Evolutionary conservation across 345 rosid genomes (phyloP).

Genomic region (Boechera retrofracta): DNA sequence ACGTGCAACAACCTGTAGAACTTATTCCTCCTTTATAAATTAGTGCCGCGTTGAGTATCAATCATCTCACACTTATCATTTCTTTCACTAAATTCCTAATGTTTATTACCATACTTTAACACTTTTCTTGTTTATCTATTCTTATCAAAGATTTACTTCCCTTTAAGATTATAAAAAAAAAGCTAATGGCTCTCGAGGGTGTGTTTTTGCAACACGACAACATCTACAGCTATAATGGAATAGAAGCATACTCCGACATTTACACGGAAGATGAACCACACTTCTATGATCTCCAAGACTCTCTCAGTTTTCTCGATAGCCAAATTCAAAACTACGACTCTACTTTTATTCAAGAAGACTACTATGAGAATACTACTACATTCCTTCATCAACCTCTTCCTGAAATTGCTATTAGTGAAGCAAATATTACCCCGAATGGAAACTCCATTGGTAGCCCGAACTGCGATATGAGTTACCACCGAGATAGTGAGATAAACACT

Average conservation of each 20-base stretch:
- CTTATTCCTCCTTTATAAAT: slow-evolving; percentile 30
- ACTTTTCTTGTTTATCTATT: slow-evolving; percentile 14
- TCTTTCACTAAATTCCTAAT: background rate
- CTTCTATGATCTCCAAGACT: slow-evolving; percentile 38
- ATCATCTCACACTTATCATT: slow-evolving; percentile 14
- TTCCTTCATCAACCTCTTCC: slow-evolving; percentile 22
- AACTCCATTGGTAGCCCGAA: background rate
- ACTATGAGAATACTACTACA: slow-evolving; percentile 25
- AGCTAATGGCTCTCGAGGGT: slow-evolving; percentile 75
- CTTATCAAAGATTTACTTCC: background rate
- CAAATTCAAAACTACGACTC: slow-evolving; percentile 44
- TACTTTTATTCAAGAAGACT: slow-evolving; percentile 38
- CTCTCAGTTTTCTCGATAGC: slow-evolving; percentile 49
- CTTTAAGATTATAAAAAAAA: slow-evolving; percentile 8
- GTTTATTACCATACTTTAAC: slow-evolving; percentile 12
- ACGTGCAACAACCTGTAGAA: slow-evolving; percentile 46
- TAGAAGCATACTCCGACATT: slow-evolving; percentile 55
- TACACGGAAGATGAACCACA: slow-evolving; percentile 39
- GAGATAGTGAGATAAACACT: background rate
- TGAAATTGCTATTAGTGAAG: slow-evolving; percentile 17
- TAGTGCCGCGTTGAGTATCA: background rate
- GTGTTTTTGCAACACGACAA: slow-evolving; percentile 59
- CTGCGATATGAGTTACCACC: slow-evolving; percentile 17
- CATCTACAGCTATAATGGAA: slow-evolving; percentile 47
- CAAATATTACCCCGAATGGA: background rate